Percentiles rank a stretch among this genome's conserved stretches.
Conservation (phyloP, 2,329 filamentous ascomycete species). For the Samsoniella hepiali region DNA sequence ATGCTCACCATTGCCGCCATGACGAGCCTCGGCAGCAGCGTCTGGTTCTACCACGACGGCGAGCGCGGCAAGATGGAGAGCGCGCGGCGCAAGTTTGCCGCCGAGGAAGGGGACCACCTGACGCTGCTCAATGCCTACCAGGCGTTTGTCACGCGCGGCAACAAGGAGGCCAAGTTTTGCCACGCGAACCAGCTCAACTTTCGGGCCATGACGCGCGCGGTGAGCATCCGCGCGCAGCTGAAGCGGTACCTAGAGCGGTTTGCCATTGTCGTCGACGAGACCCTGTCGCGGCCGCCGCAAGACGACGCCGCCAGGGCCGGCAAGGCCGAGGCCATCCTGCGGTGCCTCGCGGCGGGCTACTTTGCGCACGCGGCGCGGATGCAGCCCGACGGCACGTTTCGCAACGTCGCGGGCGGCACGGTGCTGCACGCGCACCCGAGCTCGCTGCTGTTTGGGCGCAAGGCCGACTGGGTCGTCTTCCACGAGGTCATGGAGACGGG, state of each 20-base stretch:
- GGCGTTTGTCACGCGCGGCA: constrained; percentile 77
- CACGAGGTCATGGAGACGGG: constrained; percentile 89
- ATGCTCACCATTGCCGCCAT: constrained; percentile 92
- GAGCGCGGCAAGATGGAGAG: constrained; percentile 73
- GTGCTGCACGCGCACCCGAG: constrained; percentile 85
- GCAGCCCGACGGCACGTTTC: constrained; percentile 88
- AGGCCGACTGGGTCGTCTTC: constrained; percentile 95
- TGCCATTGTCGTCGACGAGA: constrained; percentile 67
- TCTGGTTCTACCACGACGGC: constrained; percentile 79
- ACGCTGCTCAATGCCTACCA: constrained; percentile 93
- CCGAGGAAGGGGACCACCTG: constrained; percentile 89
- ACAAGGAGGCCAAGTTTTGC: constrained; percentile 82
- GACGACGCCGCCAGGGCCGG: background rate
- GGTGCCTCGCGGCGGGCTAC: constrained; percentile 84
- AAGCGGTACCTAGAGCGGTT: constrained; percentile 85
- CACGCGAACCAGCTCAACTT: constrained; percentile 84
- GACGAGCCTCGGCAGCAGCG: constrained; percentile 77
- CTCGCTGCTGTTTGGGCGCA: constrained; percentile 92
- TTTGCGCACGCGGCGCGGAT: constrained; percentile 92
- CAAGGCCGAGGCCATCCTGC: constrained; percentile 69
- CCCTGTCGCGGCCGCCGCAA: constrained; percentile 37
- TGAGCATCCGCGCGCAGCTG: constrained; percentile 82
- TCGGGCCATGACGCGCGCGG: constrained; percentile 75
- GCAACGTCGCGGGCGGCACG: constrained; percentile 75
- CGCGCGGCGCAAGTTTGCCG: constrained; percentile 77